Evolutionary conservation across 257 asterid genomes (phyloP).

Genomic region (Salvia splendens): DNA sequence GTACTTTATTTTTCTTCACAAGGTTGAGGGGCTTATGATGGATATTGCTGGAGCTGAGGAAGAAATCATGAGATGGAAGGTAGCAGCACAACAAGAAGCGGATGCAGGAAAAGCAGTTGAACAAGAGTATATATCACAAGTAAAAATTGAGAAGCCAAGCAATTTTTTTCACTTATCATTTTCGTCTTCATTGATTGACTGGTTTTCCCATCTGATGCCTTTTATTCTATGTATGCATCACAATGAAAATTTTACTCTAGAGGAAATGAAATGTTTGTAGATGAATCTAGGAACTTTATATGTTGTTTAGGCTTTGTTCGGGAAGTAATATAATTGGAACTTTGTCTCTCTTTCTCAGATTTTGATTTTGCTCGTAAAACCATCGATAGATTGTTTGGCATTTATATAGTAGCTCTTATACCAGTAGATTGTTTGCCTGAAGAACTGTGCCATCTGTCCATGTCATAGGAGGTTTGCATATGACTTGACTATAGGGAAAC

Average conservation of each 20-base stretch:
- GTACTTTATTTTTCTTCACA: slow-evolving; percentile 17
- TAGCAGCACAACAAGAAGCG: slow-evolving; percentile 98
- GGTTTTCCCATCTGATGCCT: slow-evolving; percentile 4
- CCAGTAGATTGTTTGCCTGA: neutral
- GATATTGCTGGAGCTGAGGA: slow-evolving; percentile 90
- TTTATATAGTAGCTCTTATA: neutral
- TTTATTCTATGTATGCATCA: neutral
- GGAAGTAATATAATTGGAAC: slow-evolving; percentile 1
- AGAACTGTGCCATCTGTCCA: neutral
- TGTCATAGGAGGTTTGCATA: slow-evolving; percentile 2
- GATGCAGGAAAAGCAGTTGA: slow-evolving; percentile 95
- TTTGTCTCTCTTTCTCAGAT: neutral
- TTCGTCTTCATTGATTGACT: slow-evolving; percentile 24
- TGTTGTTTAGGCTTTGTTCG: slow-evolving; percentile 24
- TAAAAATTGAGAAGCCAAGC: slow-evolving; percentile 12
- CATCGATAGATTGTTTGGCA: neutral
- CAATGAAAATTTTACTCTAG: neutral
- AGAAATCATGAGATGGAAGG: slow-evolving; percentile 93
- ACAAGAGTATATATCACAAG: slow-evolving; percentile 76
- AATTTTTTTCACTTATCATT: slow-evolving; percentile 31
- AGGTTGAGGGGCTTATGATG: slow-evolving; percentile 98
- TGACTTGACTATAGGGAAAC: slow-evolving; percentile 2
- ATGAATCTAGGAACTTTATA: slow-evolving; percentile 19
- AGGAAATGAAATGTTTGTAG: slow-evolving; percentile 11
- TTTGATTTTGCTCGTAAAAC: neutral